Conservation (phyloP, 2,329 filamentous ascomycete species). For the Trichoderma endophyticum region DNA sequence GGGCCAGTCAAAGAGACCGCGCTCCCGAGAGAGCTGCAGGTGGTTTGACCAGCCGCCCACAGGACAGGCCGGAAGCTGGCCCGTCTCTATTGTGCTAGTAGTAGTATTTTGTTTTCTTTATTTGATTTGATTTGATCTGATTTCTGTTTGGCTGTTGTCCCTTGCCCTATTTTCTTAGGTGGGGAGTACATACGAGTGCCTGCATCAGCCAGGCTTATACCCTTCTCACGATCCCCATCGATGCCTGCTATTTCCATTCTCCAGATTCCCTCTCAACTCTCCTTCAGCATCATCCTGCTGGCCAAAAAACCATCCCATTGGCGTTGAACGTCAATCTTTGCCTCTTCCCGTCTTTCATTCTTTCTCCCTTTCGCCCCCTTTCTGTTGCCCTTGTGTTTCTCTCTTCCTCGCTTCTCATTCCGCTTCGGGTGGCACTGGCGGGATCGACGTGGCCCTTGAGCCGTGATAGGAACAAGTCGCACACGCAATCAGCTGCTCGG, state of each 20-base stretch:
- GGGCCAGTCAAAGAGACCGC: neutral
- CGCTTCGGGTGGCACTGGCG: conserved; percentile 12
- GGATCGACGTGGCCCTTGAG: conserved; percentile 5
- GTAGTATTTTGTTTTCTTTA: neutral
- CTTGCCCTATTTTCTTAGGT: neutral
- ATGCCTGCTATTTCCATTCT: neutral
- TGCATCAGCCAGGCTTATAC: neutral
- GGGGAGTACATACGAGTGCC: neutral
- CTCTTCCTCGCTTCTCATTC: conserved; percentile 10
- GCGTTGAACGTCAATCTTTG: neutral
- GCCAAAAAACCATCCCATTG: neutral
- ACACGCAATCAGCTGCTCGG: neutral
- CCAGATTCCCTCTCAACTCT: neutral
- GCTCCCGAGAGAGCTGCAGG: neutral
- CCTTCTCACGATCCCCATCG: neutral
- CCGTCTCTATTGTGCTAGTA: neutral
- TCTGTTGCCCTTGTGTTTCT: conserved; percentile 4
- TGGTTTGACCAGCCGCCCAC: conserved; percentile 10
- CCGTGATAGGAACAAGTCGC: conserved; percentile 6
- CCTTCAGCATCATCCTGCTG: neutral
- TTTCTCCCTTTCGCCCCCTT: neutral
- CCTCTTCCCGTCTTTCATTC: neutral
- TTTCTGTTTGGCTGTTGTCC: neutral
- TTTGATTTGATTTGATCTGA: neutral
- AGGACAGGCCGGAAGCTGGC: neutral